Evolutionary conservation across 2,329 filamentous ascomycete species (phyloP).

Genomic region (Phialophora tarda): DNA sequence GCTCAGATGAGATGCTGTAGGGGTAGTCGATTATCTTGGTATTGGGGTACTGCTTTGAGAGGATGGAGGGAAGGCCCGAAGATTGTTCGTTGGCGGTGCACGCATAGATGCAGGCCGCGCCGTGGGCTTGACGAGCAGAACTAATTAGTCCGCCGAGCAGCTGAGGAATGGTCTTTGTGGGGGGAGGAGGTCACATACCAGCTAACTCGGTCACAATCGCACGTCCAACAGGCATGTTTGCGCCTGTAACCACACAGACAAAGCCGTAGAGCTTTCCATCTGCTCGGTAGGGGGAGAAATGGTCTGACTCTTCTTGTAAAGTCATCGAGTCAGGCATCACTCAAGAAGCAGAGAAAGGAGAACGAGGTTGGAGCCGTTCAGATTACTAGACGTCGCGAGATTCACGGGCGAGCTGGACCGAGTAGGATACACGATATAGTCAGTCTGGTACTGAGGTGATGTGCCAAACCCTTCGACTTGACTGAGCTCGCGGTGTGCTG

Average conservation of each 20-base stretch:
- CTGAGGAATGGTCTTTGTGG: background rate
- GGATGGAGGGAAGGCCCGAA: conserved; percentile 35
- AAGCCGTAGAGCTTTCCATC: conserved; percentile 69
- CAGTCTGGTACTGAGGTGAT: background rate
- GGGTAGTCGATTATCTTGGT: conserved; percentile 68
- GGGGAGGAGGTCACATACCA: conserved; percentile 41
- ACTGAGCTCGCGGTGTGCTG: background rate
- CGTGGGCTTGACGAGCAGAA: conserved; percentile 58
- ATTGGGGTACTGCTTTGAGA: conserved; percentile 56
- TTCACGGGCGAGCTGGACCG: background rate
- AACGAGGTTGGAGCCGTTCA: background rate
- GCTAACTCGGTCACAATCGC: conserved; percentile 66
- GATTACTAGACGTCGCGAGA: background rate
- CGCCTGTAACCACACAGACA: conserved; percentile 68
- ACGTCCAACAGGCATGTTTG: conserved; percentile 64
- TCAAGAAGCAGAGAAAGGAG: background rate
- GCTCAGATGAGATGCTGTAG: conserved; percentile 63
- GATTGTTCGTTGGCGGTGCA: conserved; percentile 22
- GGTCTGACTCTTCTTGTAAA: conserved; percentile 48
- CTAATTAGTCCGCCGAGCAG: background rate
- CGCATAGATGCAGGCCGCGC: conserved; percentile 67
- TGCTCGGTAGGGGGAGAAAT: conserved; percentile 63
- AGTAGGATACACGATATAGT: background rate
- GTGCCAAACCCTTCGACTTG: background rate
- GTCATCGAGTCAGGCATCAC: conserved; percentile 33